These are phyloP conservation scores for Starmerella tilneyi DNA, from an alignment of 805 yeast genomes.

Conservation along the genomic window DNA sequence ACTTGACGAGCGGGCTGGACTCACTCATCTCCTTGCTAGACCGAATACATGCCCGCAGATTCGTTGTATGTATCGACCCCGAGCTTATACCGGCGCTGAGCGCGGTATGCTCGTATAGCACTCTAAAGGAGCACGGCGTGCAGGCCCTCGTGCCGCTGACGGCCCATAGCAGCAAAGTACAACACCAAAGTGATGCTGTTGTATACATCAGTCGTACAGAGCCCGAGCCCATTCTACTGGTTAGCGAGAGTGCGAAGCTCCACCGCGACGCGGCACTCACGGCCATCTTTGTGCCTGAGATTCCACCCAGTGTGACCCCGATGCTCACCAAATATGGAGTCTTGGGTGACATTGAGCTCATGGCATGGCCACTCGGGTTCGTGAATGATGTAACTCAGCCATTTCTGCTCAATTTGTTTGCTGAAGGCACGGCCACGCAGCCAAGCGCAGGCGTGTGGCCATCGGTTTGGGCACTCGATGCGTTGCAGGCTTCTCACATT, in stretches of 20 bases:
- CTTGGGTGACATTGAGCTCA: slow-evolving; percentile 35
- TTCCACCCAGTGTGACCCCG: slow-evolving; percentile 19
- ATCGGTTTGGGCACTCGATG: slow-evolving; percentile 43
- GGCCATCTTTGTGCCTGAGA: slow-evolving; percentile 16
- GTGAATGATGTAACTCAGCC: slow-evolving; percentile 12
- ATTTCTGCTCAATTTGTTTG: slow-evolving; percentile 8
- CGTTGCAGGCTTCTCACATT: slow-evolving; percentile 32
- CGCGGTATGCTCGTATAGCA: slow-evolving; percentile 45
- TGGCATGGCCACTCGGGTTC: slow-evolving; percentile 34
- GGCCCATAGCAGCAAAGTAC: slow-evolving; percentile 11
- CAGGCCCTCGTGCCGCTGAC: slow-evolving; percentile 41
- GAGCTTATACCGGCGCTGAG: slow-evolving; percentile 43
- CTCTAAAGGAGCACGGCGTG: slow-evolving; percentile 43
- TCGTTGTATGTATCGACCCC: slow-evolving; percentile 37
- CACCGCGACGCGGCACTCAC: not conserved
- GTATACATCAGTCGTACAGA: slow-evolving; percentile 26
- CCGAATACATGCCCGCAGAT: slow-evolving; percentile 12
- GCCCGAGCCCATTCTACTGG: slow-evolving; percentile 18
- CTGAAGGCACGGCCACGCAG: slow-evolving; percentile 3
- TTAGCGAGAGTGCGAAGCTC: slow-evolving; percentile 8
- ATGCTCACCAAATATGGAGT: slow-evolving; percentile 33
- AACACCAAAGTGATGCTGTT: slow-evolving; percentile 9
- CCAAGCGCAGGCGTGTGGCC: slow-evolving; percentile 16
- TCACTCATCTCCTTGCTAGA: slow-evolving; percentile 20
- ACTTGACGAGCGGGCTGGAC: slow-evolving; percentile 13